Evolutionary conservation across 371 early-diverging fungal genomes (phyloP).

Genomic region (Umbelopsis sp.): DNA sequence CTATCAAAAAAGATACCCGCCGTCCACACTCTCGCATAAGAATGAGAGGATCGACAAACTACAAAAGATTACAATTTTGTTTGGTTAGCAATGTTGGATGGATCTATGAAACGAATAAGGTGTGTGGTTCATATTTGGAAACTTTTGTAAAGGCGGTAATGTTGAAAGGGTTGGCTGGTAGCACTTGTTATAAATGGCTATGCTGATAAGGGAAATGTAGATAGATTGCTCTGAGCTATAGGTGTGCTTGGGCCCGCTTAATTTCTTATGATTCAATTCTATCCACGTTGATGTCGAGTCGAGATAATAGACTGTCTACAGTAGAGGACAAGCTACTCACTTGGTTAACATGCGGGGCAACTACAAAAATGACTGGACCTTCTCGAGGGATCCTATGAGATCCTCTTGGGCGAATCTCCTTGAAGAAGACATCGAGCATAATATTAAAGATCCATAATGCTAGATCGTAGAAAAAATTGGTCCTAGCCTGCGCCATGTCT

Average conservation of each 20-base stretch:
- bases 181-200: too few species aligned
- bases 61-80: background rate
- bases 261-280: too few species aligned
- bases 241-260: too few species aligned
- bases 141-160: background rate
- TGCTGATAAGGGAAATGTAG: too few species aligned
- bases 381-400: constrained; percentile 83
- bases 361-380: constrained; percentile 93
- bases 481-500: constrained; percentile 12
- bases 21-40: constrained; percentile 81
- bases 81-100: too few species aligned
- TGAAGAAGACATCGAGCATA: constrained; percentile 83
- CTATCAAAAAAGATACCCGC: constrained; percentile 83
- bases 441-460: constrained; percentile 60
- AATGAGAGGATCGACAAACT: constrained; percentile 94
- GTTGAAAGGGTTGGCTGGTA: too few species aligned
- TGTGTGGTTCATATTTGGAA: background rate
- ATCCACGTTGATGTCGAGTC: too few species aligned
- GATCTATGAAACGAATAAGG: background rate
- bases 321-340: constrained; percentile 33
- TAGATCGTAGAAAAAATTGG: constrained; percentile 36
- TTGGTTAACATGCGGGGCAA: constrained; percentile 97
- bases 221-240: too few species aligned
- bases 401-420: constrained; percentile 88
- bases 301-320: background rate